Base-by-base conservation (phyloP, 2,329 filamentous ascomycete genomes). In the Myriosclerotinia duriaeana region DNA sequence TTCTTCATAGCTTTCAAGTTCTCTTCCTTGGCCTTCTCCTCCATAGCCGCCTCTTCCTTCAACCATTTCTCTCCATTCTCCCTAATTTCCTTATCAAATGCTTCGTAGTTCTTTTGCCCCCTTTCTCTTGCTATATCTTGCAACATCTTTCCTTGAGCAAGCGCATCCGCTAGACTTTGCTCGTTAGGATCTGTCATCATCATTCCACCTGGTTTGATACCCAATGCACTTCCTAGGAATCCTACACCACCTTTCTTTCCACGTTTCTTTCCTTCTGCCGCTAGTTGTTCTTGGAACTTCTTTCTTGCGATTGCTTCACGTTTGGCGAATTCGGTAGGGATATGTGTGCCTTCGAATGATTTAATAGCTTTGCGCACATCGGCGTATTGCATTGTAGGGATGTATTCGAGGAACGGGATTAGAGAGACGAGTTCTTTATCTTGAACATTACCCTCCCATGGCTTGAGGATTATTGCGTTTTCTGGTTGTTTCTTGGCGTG, bases 321-420 rank as follows among this genome's bases (percentile, higher is more conserved):
- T 64, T 89, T 87, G 26, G 93, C 90, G 74, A 98, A 99, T 78
- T 99, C 95, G 14, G 85, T 85, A 5, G 95, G 92, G 66, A 99
- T 97, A 74, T 94, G 85, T 76, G 89, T 92, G 77, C 93, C 93
- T 66, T 97, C 88, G 74, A 96, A 97, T 0, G 91, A 93, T 80
- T 91, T 92, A 76, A 97, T 80, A 5, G 95, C 89, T 74, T 90
- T 88, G 72, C 95, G 91, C 17, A 96, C 91, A 74, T 99, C 95
- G 63, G 88, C 84, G 73, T 92, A 91, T 71, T 93, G 90, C 91
- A 98, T 97, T 26, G 93, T 95, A 71, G 93, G 92, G 71, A 99
- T 87, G 79, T 97, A 98, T 80, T 99, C 95, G 69, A 99, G 88
- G 87, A 99, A 97, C 15, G 95, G 95, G 67, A 99, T 96, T 59